Evolutionary conservation across 345 rosid species (phyloP).

Genomic region (Linum usitatissimum): DNA sequence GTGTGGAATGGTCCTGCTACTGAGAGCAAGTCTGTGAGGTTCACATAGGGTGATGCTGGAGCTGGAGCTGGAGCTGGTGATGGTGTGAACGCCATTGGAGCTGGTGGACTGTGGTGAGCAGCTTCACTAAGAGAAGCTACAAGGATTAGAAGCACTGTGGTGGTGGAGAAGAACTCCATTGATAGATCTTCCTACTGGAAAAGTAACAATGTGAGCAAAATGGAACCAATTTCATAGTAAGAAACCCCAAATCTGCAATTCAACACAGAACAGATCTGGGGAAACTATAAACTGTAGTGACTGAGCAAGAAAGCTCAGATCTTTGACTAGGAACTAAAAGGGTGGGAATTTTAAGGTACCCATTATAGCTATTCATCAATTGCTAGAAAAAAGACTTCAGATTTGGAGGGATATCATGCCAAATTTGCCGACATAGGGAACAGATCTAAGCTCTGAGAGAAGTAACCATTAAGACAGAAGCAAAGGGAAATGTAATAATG

Average conservation of each 20-base stretch:
- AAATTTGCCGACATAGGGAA: too few species aligned
- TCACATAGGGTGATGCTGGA: constrained; percentile 51
- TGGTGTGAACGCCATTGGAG: constrained; percentile 27
- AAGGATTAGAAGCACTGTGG: not conserved
- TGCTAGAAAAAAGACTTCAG: too few species aligned
- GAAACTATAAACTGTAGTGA: too few species aligned
- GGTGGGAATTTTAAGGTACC: not conserved
- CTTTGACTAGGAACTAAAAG: not conserved
- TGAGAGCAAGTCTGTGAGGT: constrained; percentile 60
- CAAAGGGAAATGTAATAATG: too few species aligned
- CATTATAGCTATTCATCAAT: not conserved
- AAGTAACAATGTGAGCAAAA: constrained; percentile 30
- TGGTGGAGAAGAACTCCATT: not conserved
- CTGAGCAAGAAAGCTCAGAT: not conserved
- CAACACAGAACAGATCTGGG: too few species aligned
- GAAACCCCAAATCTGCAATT: too few species aligned
- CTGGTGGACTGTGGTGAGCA: constrained; percentile 27
- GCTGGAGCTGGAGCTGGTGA: constrained; percentile 78
- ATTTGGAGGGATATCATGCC: too few species aligned
- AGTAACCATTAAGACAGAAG: too few species aligned
- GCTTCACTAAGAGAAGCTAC: not conserved
- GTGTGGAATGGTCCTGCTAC: constrained; percentile 81
- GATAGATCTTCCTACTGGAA: too few species aligned
- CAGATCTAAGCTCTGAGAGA: too few species aligned
- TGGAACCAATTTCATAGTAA: not conserved